phyloP scores from a whole-genome alignment of 768 basidiomycete genomes.

The Podaxis carcinomalis region DNA sequence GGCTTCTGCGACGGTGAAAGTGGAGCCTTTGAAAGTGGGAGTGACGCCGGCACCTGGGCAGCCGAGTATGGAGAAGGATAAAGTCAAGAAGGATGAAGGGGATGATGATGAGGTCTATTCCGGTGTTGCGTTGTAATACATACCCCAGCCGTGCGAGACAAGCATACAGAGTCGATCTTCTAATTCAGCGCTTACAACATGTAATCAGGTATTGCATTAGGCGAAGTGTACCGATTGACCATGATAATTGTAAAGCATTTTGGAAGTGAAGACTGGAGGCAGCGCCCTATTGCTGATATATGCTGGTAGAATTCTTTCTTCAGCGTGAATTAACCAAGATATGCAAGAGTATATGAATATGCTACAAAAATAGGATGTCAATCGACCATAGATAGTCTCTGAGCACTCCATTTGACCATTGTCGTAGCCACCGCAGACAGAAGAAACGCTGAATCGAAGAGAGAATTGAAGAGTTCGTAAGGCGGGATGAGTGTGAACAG shows the following conservation, averaged over 20 bases:
- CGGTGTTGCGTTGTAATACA: constrained; percentile 5
- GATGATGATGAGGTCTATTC: background rate
- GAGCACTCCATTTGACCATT: constrained; percentile 51
- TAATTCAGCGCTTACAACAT: too few relatives aligned
- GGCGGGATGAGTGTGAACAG: constrained; percentile 71
- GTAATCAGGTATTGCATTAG: too few relatives aligned
- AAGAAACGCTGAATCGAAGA: constrained; percentile 75
- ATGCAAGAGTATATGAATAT: too few relatives aligned
- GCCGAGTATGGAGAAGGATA: background rate
- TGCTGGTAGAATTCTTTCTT: too few relatives aligned
- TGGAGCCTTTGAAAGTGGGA: background rate
- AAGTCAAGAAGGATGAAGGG: background rate
- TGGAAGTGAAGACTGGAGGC: background rate
- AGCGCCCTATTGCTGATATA: background rate
- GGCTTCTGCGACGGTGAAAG: background rate
- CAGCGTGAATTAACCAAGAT: too few relatives aligned
- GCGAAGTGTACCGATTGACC: background rate
- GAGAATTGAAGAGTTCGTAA: constrained; percentile 66
- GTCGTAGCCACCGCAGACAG: constrained; percentile 47
- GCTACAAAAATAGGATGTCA: background rate
- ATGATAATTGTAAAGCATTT: background rate
- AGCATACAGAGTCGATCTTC: too few relatives aligned
- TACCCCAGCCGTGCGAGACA: too few relatives aligned
- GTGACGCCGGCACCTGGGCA: background rate
- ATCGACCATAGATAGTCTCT: constrained; percentile 33